A percentile compares a stretch with the other conserved stretches of the same genome.
Evolutionary conservation across 2,329 filamentous ascomycete genomes (phyloP).

Genomic region (Gyromitra esculenta): DNA sequence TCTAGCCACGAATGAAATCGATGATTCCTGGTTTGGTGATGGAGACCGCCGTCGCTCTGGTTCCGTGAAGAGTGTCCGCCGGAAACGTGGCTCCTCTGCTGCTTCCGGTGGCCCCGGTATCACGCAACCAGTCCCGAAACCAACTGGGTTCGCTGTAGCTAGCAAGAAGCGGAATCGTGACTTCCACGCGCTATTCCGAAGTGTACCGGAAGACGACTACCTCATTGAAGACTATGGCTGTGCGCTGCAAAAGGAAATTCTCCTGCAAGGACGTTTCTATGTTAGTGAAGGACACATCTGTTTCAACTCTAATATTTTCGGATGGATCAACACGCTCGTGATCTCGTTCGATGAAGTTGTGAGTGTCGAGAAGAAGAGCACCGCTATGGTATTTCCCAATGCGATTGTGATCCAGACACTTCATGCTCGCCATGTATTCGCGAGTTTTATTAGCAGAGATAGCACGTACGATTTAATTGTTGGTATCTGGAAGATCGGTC

Average conservation of each 20-base stretch:
- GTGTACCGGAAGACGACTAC: slow-evolving; percentile 96
- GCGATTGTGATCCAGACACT: slow-evolving; percentile 96
- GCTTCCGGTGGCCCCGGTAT: slow-evolving; percentile 34
- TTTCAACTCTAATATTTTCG: slow-evolving; percentile 98
- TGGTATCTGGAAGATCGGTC: slow-evolving; percentile 97
- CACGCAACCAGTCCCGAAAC: slow-evolving; percentile 68
- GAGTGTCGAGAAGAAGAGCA: slow-evolving; percentile 95
- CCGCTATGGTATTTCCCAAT: slow-evolving; percentile 94
- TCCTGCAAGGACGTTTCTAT: slow-evolving; percentile 91
- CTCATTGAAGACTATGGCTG: slow-evolving; percentile 99
- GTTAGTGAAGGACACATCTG: slow-evolving; percentile 97
- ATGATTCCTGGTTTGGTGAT: slow-evolving; percentile 51
- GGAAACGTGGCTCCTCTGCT: slow-evolving; percentile 55
- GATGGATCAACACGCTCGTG: slow-evolving; percentile 96
- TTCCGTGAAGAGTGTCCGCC: slow-evolving; percentile 60
- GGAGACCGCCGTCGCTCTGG: slow-evolving; percentile 60
- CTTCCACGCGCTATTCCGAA: slow-evolving; percentile 92
- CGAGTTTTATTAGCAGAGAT: slow-evolving; percentile 92
- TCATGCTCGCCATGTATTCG: slow-evolving; percentile 94
- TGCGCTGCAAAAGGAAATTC: slow-evolving; percentile 91
- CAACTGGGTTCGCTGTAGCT: slow-evolving; percentile 94
- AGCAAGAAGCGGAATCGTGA: slow-evolving; percentile 96
- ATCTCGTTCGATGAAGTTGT: slow-evolving; percentile 99
- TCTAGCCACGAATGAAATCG: slow-evolving; percentile 45
- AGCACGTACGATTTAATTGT: slow-evolving; percentile 97